Conservation (phyloP, 805 yeast species). For the Starmera amethionina region DNA sequence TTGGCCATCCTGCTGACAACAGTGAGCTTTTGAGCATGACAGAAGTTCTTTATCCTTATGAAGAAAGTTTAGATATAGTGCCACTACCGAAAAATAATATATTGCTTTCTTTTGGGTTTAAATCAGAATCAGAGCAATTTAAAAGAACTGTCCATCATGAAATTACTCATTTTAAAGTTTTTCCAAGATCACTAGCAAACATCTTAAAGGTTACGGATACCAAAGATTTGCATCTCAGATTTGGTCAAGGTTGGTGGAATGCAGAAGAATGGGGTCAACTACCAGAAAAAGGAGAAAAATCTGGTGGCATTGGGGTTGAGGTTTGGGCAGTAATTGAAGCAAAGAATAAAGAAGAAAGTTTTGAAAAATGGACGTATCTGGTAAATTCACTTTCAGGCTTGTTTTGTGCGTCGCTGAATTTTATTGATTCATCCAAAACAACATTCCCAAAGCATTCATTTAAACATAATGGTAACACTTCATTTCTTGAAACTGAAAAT, state of each 20-base stretch:
- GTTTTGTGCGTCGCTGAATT: conserved; percentile 91
- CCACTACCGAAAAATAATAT: conserved; percentile 71
- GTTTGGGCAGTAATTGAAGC: conserved; percentile 83
- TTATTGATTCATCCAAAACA: conserved; percentile 71
- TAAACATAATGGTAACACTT: conserved; percentile 15
- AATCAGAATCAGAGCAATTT: conserved; percentile 42
- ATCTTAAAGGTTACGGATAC: conserved; percentile 57
- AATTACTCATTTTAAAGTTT: conserved; percentile 47
- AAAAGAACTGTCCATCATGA: conserved; percentile 13
- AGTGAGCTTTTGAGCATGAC: too few relatives aligned
- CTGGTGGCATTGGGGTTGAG: conserved; percentile 96
- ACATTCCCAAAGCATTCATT: conserved; percentile 47
- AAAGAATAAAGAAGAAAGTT: conserved; percentile 39
- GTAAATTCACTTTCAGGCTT: conserved; percentile 77
- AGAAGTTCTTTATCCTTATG: conserved; percentile 28
- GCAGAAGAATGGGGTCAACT: conserved; percentile 76
- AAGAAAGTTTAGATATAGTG: conserved; percentile 50
- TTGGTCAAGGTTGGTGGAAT: conserved; percentile 95
- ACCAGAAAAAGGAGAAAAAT: conserved; percentile 57
- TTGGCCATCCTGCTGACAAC: too few relatives aligned
- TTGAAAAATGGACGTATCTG: conserved; percentile 57
- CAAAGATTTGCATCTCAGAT: conserved; percentile 72
- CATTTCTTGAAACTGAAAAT: conserved; percentile 22
- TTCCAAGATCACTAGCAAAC: conserved; percentile 79
- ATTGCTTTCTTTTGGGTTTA: conserved; percentile 63